Conservation (phyloP, 805 yeast species). For the Zygoascus biomembranicola region DNA sequence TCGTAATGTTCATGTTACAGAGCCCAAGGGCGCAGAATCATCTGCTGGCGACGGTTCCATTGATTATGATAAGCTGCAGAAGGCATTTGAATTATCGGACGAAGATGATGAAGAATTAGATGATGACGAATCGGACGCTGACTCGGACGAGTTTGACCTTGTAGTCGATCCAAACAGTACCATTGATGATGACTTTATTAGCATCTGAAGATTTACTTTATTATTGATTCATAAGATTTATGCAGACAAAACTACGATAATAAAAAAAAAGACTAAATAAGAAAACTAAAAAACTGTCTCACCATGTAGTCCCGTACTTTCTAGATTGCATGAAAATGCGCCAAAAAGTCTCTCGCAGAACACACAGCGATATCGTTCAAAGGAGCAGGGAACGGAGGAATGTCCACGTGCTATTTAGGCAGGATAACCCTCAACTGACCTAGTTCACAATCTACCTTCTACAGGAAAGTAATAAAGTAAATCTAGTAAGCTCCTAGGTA, state of each 20-base stretch:
- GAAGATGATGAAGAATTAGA: slow-evolving; percentile 16
- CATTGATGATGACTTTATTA: slow-evolving; percentile 1
- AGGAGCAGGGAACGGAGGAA: slow-evolving; percentile 34
- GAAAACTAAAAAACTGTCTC: slow-evolving; percentile 19
- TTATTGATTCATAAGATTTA: neutral
- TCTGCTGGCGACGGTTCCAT: neutral
- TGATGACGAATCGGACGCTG: slow-evolving; percentile 11
- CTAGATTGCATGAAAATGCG: slow-evolving; percentile 5
- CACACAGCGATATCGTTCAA: slow-evolving; percentile 25
- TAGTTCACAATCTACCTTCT: slow-evolving; percentile 9
- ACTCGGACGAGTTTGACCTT: slow-evolving; percentile 5
- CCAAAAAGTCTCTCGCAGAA: slow-evolving; percentile 20
- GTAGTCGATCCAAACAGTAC: neutral
- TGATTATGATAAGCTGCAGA: neutral
- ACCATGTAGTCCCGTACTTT: slow-evolving; percentile 25
- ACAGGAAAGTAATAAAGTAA: slow-evolving; percentile 13
- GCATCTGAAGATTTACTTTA: neutral
- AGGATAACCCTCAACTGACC: slow-evolving; percentile 21
- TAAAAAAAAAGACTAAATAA: neutral
- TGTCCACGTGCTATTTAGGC: slow-evolving; percentile 24
- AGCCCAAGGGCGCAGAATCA: neutral
- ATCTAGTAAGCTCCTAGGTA: slow-evolving; percentile 18
- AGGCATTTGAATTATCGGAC: slow-evolving; percentile 6
- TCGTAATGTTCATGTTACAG: slow-evolving; percentile 15
- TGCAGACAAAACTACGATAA: neutral